Conservation (phyloP, 257 asterid species). For the Galeopsis tetrahit region DNA sequence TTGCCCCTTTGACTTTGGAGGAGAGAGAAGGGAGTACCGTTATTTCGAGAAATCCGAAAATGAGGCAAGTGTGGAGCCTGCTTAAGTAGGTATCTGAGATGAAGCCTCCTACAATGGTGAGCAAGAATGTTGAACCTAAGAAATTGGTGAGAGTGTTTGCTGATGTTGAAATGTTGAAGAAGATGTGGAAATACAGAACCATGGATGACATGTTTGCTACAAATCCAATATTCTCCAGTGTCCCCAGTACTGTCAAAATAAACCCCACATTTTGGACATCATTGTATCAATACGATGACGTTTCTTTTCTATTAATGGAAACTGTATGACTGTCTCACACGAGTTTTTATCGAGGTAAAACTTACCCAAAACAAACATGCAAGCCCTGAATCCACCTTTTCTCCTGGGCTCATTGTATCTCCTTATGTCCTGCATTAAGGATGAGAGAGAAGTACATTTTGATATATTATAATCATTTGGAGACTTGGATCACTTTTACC, state of each 20-base stretch:
- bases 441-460: neutral
- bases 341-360: neutral
- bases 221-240: conserved; percentile 53
- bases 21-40: conserved; percentile 35
- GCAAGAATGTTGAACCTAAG: conserved; percentile 63
- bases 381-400: conserved; percentile 45
- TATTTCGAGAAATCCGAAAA: conserved; percentile 53
- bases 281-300: too few species aligned
- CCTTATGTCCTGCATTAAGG: conserved; percentile 24
- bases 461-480: neutral
- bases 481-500: neutral
- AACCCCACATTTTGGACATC: neutral
- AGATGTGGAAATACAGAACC: conserved; percentile 52
- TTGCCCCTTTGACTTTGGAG: too few species aligned
- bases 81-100: conserved; percentile 56
- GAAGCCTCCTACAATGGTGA: conserved; percentile 58
- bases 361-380: conserved; percentile 41
- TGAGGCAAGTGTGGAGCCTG: conserved; percentile 53
- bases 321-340: neutral
- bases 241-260: conserved; percentile 38
- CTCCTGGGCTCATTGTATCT: conserved; percentile 5
- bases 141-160: conserved; percentile 62
- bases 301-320: neutral
- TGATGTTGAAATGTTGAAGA: conserved; percentile 40
- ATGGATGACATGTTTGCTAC: conserved; percentile 54